These are phyloP conservation scores for Canna indica DNA, from an alignment of 176 grass and related monocot species.

Conservation along the genomic window DNA sequence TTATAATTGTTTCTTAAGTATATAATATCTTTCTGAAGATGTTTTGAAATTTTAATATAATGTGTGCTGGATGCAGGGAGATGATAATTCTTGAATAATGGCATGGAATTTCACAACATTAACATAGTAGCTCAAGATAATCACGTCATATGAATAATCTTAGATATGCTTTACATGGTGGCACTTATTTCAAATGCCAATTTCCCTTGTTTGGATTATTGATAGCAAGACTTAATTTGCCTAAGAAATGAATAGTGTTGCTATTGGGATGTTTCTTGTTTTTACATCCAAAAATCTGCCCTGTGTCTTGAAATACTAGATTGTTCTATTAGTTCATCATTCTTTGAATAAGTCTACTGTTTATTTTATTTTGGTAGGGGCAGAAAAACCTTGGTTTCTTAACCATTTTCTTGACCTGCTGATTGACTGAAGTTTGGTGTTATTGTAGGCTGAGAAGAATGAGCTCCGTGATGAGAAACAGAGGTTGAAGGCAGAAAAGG, in stretches of 20 bases:
- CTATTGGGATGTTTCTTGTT: neutral
- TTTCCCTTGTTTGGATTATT: too few species aligned
- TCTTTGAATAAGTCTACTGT: neutral
- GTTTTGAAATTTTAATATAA: neutral
- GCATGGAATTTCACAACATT: neutral
- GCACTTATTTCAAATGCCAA: too few species aligned
- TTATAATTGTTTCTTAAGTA: too few species aligned
- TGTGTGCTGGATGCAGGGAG: neutral
- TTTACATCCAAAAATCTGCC: neutral
- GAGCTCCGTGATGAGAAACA: slow-evolving; percentile 92
- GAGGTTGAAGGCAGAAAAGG: slow-evolving; percentile 80
- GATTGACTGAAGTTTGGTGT: neutral
- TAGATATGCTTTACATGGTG: too few species aligned
- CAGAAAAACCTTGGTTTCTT: neutral
- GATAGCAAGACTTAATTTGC: too few species aligned
- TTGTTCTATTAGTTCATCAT: neutral
- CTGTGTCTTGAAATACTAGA: neutral
- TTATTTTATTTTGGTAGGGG: neutral
- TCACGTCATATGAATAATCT: too few species aligned
- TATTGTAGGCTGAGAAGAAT: slow-evolving; percentile 81
- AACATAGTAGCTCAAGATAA: neutral
- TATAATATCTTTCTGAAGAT: neutral
- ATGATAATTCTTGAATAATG: too few species aligned
- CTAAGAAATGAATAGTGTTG: neutral
- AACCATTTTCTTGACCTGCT: neutral